Evolutionary conservation across 768 basidiomycete genomes (phyloP), one percentile per base, ranked within the genome.

Genomic region (Leucocoprinus leucothites): DNA sequence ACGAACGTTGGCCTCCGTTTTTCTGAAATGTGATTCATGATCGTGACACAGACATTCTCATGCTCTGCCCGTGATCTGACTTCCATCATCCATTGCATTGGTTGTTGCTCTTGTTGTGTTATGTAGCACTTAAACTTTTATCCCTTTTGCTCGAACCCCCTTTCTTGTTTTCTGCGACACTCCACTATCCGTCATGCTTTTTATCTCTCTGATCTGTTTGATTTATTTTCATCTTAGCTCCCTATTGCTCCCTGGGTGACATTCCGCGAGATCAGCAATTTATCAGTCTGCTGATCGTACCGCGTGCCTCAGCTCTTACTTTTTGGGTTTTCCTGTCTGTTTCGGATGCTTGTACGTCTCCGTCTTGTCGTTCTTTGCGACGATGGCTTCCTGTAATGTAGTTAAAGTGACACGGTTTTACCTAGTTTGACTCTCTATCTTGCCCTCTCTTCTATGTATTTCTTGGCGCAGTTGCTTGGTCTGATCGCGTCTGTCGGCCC

Each of bases 1-100:
- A 81, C 86, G 58, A 95, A 95, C 65, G 80, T 95, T 59, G 87
- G 78, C 19, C 68, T 94, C 62, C 74, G 91, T 53, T 62, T 84
- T 52, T 68, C 76, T 11, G 84, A 89, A 67, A 77, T 87, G 77
- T 71, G 58, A 67, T 52, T 19, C 21, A n/a, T 47, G 16, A 1
- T 9, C 42, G 8, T 24, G 19, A 44, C 42, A 41, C 21, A 14
- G 42, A 44, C 7, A 22, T 35, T 48, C 11, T 6, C 19, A 16
- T 35, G n/a, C 16, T 34, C 2, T 21, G 13, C 45, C 18, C 6
- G 45, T 22, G 45, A 46, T 46, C 9, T 46, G 26, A 36, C 35
- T 25, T 50, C 36, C 56, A 61, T 56, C 38, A 42, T 43, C 11
- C 26, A 31, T 18, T 45, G 18, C 42, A 31, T 52, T 44, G 49